A percentile compares a stretch with the other conserved stretches of the same genome.
These are phyloP conservation scores for Calonectria ilicicola DNA, from an alignment of 2,329 filamentous ascomycete genomes.

Conservation along the genomic window DNA sequence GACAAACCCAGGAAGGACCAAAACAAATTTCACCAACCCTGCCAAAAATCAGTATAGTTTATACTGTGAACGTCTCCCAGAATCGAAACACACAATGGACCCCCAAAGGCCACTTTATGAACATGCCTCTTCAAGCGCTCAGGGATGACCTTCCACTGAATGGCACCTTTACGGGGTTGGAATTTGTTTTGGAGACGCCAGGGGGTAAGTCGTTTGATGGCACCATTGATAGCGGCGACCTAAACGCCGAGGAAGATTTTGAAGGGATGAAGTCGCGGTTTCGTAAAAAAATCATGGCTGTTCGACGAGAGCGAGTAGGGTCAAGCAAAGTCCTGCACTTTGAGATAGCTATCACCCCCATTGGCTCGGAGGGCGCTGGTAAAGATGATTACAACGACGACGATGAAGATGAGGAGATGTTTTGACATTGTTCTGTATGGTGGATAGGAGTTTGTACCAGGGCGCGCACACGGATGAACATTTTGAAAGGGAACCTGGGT, in stretches of 20 bases:
- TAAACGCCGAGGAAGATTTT: not conserved
- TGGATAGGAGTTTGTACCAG: not conserved
- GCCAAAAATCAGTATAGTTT: not conserved
- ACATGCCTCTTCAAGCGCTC: not conserved
- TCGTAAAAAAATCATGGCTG: not conserved
- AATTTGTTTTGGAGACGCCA: not conserved
- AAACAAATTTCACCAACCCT: not conserved
- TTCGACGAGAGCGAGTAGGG: not conserved
- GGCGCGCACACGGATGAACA: not conserved
- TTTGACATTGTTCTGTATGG: not conserved
- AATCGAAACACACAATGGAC: not conserved
- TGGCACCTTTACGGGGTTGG: not conserved
- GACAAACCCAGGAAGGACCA: not conserved
- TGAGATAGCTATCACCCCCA: slow-evolving; percentile 9
- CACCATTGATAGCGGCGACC: not conserved
- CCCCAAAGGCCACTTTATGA: not conserved
- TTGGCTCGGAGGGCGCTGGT: not conserved
- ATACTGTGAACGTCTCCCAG: slow-evolving; percentile 6
- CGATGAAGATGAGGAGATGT: not conserved
- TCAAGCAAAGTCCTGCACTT: not conserved
- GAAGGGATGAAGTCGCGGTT: not conserved
- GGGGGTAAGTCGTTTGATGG: not conserved
- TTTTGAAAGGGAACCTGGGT: not conserved
- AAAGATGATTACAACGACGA: not conserved
- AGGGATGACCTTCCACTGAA: not conserved